Evolutionary conservation across 371 early-diverging fungal genomes (phyloP), one percentile per base, ranked within the genome.

Genomic region (Rhizopus sp.): DNA sequence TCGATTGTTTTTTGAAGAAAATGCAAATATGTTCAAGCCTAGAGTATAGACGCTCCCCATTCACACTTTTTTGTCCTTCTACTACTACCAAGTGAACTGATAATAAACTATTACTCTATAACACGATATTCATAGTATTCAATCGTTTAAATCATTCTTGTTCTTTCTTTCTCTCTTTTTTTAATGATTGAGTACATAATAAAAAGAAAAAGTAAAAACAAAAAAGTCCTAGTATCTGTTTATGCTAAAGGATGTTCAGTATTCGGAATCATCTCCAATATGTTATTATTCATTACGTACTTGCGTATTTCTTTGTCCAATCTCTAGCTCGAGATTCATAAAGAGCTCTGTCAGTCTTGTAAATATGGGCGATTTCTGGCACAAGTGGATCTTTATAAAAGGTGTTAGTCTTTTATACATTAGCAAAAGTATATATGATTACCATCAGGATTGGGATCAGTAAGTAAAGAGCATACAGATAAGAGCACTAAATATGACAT

Each of bases 371-470:
- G 66, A 97, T 91, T 76, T 98, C 97, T 37, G 97, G 96, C 15
- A 96, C 93, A 40, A 97, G 86, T n/a, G 98, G 93, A 66, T 90
- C 89, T 70, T 52, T 3, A 62, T n/a, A 52, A 34, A n/a, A 55
- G 6, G 15, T 40, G 10, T 47, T 16, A 35, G 10, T 40, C n/a
- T n/a, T 32, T 30, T 9, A 12, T 12, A 34, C 12, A 32, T 1
- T 16, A 4, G 13, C 7, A 17, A 6, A 13, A 17, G 17, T 3
- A 41, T 40, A 52, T 4, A 23, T 15, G 56, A 78, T 50, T 62
- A 72, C 73, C 75, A 67, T 86, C 89, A 17, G 99, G 97, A 77
- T 99, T 99, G 55, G 99, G 98, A 77, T 98, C 98, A 41, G 97
- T 97, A 65, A 99, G 83, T 85, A 96, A 81, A 45, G 95, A 96